Evolutionary conservation across 1,284 basidiomycete genomes (phyloP).

Genomic region (Irpex sp.): DNA sequence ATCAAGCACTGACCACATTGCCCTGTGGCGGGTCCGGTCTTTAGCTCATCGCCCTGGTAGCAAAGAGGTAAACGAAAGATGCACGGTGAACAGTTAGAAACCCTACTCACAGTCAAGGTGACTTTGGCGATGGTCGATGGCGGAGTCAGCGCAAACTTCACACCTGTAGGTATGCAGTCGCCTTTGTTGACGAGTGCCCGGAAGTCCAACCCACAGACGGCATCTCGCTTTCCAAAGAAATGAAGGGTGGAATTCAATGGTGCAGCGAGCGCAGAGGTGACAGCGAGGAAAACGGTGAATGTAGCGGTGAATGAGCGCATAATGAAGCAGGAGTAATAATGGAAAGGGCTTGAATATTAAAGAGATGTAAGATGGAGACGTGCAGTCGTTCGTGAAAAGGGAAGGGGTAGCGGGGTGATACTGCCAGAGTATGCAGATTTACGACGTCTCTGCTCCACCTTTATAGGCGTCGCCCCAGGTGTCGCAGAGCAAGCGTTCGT

Average conservation of each 20-base stretch:
- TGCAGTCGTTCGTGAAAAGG: neutral
- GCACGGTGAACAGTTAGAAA: neutral
- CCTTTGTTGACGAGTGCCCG: neutral
- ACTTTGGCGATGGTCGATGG: neutral
- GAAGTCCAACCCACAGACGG: neutral
- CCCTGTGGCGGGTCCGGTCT: neutral
- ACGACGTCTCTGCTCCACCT: neutral
- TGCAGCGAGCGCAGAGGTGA: neutral
- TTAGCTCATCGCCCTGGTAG: neutral
- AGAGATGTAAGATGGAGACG: neutral
- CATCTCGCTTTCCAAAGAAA: neutral
- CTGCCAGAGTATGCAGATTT: neutral
- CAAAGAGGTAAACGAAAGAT: neutral
- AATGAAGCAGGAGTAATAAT: neutral
- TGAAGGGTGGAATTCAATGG: neutral
- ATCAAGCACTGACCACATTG: neutral
- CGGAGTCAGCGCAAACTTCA: neutral
- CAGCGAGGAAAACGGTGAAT: neutral
- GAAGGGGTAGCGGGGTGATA: neutral
- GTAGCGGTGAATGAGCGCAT: neutral
- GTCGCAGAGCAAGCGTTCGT: too few relatives aligned
- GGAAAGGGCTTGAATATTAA: neutral
- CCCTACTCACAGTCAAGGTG: neutral
- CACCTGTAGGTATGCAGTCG: neutral
- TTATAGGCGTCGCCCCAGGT: neutral